Evolutionary conservation across 2,329 filamentous ascomycete species (phyloP).

Genomic region (Xylaria sp.): DNA sequence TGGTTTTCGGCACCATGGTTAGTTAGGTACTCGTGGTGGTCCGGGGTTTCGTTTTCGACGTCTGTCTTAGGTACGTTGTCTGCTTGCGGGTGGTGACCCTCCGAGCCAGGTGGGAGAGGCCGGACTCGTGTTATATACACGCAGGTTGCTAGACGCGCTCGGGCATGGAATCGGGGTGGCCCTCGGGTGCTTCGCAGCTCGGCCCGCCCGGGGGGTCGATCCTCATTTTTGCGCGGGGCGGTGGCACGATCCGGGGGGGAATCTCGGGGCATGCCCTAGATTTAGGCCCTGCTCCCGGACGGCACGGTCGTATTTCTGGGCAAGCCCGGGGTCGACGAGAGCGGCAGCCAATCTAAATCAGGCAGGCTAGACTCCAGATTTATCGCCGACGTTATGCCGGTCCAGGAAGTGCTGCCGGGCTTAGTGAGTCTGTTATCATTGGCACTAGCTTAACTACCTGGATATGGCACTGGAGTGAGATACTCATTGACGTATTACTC

Average conservation of each 20-base stretch:
- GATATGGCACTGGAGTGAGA: too few species aligned
- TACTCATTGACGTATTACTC: too few species aligned
- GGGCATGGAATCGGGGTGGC: not conserved
- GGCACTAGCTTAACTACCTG: too few species aligned
- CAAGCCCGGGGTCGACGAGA: not conserved
- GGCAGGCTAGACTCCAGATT: not conserved
- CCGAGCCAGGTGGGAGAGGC: not conserved
- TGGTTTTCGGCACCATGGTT: constrained; percentile 1
- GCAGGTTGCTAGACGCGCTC: not conserved
- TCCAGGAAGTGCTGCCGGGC: not conserved
- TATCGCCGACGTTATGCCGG: not conserved
- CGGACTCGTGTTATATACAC: not conserved
- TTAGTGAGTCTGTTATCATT: too few species aligned
- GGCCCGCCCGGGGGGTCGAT: not conserved
- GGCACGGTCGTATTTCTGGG: not conserved
- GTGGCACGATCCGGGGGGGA: not conserved
- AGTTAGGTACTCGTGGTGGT: not conserved
- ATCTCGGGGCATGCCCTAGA: too few species aligned
- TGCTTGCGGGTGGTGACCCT: not conserved
- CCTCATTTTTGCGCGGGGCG: not conserved
- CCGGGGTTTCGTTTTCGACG: not conserved
- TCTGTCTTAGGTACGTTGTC: not conserved
- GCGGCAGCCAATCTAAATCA: not conserved
- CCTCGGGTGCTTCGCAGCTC: not conserved
- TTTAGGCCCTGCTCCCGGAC: not conserved